Base-by-base conservation (phyloP, 2,329 filamentous ascomycete species). In the Lasiodiplodia sp. region DNA sequence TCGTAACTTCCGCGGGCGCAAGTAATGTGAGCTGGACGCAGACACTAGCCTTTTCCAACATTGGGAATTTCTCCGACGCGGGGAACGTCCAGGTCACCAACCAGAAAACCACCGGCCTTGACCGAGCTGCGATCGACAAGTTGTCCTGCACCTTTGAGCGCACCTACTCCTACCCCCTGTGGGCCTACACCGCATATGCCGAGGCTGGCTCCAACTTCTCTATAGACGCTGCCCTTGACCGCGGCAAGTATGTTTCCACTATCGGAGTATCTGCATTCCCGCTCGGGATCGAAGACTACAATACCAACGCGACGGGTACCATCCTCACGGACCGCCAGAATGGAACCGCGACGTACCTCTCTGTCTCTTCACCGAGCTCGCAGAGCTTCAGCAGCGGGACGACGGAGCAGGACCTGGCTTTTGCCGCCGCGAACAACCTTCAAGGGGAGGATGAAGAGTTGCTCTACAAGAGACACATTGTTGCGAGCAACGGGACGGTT, bases 81-180 rank as follows among this genome's bases (percentile, higher is more conserved):
- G 89, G 88, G 34, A 80, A 83, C 64, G 78, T 86, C 28, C 88
- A 91, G 74, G 74, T 78, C 31, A 86, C 83, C 40, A 82, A 78
- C 23, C 86, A 87, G 67, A 79, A 74, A 28, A 89, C 86, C 1
- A 79, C 77, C 0, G 88, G 88, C 6, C 76, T 77, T 1, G 85
- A 86, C 57, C 72, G 74, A 14, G 56, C 49, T 28, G 21, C 77
- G 0, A 3, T 16, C 3, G 53, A 31, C 10, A 18, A 18, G 72
- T 79, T 70, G 70, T 75, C 78, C 1, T 74, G 72, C 38, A 77
- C 74, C 3, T 84, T 82, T 67, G 73, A 74, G 11, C 78, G 80
- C 31, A 76, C 71, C 4, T 91, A 89, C 75, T 78, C 77, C 10
- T 93, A 91, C 73, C 90, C 90, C 0, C 77, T 92, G 0, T 84